Evolutionary conservation across 306 rosid genomes (phyloP), one percentile per base, ranked within the genome.

Genomic region (Ormosia semicastrata): DNA sequence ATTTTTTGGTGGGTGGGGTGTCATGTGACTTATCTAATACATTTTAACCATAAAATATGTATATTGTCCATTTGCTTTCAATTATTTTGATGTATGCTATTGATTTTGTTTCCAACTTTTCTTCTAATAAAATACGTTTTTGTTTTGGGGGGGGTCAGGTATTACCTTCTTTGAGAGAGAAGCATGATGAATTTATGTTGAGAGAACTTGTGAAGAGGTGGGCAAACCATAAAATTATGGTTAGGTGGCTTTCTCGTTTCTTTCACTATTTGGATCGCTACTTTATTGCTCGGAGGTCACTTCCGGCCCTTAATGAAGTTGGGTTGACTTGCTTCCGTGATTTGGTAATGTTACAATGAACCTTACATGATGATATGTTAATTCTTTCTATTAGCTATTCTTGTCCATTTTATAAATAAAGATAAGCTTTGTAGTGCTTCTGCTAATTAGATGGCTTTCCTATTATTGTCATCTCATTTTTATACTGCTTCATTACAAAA

Each of bases 151-250:
- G 69, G 6, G 34, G 40, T 80, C 70, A 94, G 98, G 98, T 94
- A 54, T 65, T 94, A 57, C 98, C 98, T 9, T 88, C 98, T 71
- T 66, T 94, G 80, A 88, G 88, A 79, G 97, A 90, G 78, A 94
- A 92, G 81, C 98, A 89, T 29, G 94, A 89, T 74, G 97, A 92
- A 37, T 91, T 88, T 81, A 87, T 94, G 95, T 76, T 94, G 85
- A 87, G 89, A 74, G 98, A 94, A 79, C 92, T 94, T 65, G 94
- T 91, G 50, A 87, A 81, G 76, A 88, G 98, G 79, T 92, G 98
- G 98, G 80, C 87, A 29, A 92, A 89, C 83, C 93, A 91, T 81
- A 91, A 88, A 81, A 68, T 91, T 36, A 89, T 92, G 94, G 94
- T 88, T 49, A 85, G 97, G 78, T 90, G 97, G 95, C 85, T 88